Evolutionary conservation across 108 stramenopile genomes (phyloP).

Genomic region (Pseudonitzschia multistriata): DNA sequence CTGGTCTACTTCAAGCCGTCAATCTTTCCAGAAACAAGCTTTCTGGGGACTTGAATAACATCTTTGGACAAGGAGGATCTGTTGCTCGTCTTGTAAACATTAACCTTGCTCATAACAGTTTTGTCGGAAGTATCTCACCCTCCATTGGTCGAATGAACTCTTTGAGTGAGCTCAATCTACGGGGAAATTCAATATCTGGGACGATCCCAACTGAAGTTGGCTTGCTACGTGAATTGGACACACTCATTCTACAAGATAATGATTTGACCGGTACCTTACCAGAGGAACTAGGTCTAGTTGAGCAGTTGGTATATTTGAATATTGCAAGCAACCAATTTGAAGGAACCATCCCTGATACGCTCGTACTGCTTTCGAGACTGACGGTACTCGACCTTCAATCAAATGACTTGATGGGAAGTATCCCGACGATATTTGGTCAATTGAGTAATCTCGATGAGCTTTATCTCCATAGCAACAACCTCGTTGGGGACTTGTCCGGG

Average conservation of each 20-base stretch:
- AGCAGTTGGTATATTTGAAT: slow-evolving; percentile 30
- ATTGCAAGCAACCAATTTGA: slow-evolving; percentile 47
- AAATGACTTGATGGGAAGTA: slow-evolving; percentile 39
- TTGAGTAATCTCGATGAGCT: slow-evolving; percentile 30
- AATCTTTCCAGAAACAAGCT: slow-evolving; percentile 25
- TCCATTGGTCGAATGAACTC: slow-evolving; percentile 24
- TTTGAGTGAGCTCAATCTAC: slow-evolving; percentile 32
- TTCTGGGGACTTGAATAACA: slow-evolving; percentile 11
- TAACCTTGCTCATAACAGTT: slow-evolving; percentile 17
- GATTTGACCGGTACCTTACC: slow-evolving; percentile 38
- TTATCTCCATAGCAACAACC: slow-evolving; percentile 16
- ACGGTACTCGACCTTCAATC: slow-evolving; percentile 46
- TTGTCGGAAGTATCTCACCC: slow-evolving; percentile 35
- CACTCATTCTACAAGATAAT: slow-evolving; percentile 31
- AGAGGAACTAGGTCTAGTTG: slow-evolving; percentile 24
- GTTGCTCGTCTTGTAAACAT: slow-evolving; percentile 10
- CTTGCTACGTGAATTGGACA: slow-evolving; percentile 18
- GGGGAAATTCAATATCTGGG: slow-evolving; percentile 34
- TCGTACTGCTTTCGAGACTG: slow-evolving; percentile 32
- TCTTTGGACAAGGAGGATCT: slow-evolving; percentile 16
- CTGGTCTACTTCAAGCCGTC: slow-evolving; percentile 20
- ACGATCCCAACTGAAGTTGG: slow-evolving; percentile 39
- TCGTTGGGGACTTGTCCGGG: slow-evolving; percentile 13
- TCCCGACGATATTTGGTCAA: slow-evolving; percentile 26
- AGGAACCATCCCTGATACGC: slow-evolving; percentile 46